Base-by-base conservation (phyloP, 495 filamentous ascomycete genomes). In the Lichenothelia convexa region DNA sequence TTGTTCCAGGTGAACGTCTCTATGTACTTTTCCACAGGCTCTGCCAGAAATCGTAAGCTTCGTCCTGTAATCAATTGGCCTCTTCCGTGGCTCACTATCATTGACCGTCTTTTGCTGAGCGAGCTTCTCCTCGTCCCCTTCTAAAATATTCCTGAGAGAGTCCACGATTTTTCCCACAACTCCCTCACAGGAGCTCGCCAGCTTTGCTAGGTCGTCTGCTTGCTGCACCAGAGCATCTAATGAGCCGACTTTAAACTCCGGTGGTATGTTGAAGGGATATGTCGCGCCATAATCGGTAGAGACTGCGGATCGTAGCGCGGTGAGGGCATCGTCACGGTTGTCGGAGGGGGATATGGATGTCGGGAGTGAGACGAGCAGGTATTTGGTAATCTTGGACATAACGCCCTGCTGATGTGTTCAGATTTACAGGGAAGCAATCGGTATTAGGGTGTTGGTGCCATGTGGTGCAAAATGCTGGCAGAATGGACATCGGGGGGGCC, bases 221-320 rank as follows among this genome's bases (percentile, higher is more conserved):
- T 97, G 87, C 60, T 91, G 81, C 18, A 97, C 84, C n/a, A 97
- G 63, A 29, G 80, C 82, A 58, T 97, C 89, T 33, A 97, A 67
- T 1, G 89, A 93, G 35, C 89, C 89, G 56, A 97, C 92, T 62
- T 95, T 97, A 67, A 97, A 92, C 27, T 80, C 76, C 2, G 89
- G 89, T 41, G 89, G 89, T 41, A 97, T 80, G 9, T 68, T 55
- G 49, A 94, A 94, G 5, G 76, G 74, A 32, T 72, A 63, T 15
- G 81, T 73, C 30, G 72, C 72, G 47, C 80, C 85, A 49, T 80
- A 73, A 37, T 93, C 80, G 22, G 70, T 59, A 19, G 70, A 60
- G 39, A 94, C 63, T 9, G 80, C 80, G 32, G 76, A 51, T 44
- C 70, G 71, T 21, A 97, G 59, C 22, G 70, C 62, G 8, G 71